phyloP scores from a whole-genome alignment of 441 rosid species.

The Lepidium campestre region DNA sequence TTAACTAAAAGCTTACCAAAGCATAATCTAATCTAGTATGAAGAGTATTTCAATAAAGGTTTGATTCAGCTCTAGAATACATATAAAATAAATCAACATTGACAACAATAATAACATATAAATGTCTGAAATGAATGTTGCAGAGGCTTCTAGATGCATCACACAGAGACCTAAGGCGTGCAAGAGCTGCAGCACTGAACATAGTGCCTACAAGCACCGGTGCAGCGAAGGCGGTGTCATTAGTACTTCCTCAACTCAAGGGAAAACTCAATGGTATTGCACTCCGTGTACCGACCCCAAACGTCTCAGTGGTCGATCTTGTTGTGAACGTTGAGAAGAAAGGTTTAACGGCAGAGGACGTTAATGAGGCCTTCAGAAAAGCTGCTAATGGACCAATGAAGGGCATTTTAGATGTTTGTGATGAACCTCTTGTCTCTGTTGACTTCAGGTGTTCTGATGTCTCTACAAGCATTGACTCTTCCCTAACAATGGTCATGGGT shows the following conservation, averaged over 20 bases:
- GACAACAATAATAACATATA: background rate
- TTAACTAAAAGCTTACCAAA: background rate
- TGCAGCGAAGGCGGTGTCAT: conserved; percentile 96
- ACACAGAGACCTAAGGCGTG: conserved; percentile 95
- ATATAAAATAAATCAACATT: too few species aligned
- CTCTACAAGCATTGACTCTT: conserved; percentile 88
- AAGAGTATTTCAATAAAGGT: background rate
- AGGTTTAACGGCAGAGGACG: conserved; percentile 82
- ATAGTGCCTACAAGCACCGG: conserved; percentile 99
- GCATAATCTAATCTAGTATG: background rate
- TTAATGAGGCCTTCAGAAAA: conserved; percentile 84
- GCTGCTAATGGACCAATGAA: conserved; percentile 86
- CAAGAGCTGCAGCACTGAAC: conserved; percentile 95
- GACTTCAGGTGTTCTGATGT: conserved; percentile 93
- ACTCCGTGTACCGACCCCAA: conserved; percentile 96
- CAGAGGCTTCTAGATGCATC: conserved; percentile 98
- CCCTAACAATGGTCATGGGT: conserved; percentile 97
- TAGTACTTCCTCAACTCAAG: conserved; percentile 89
- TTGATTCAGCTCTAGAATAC: too few species aligned
- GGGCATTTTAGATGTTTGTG: conserved; percentile 82
- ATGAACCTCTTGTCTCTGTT: conserved; percentile 78
- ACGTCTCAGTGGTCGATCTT: conserved; percentile 90
- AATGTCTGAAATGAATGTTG: conserved; percentile 4
- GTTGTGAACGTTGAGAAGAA: conserved; percentile 82
- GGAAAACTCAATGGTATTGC: conserved; percentile 98